These are phyloP conservation scores for Cytospora schulzeri DNA, from an alignment of 2,329 filamentous ascomycete genomes.

Conservation along the genomic window DNA sequence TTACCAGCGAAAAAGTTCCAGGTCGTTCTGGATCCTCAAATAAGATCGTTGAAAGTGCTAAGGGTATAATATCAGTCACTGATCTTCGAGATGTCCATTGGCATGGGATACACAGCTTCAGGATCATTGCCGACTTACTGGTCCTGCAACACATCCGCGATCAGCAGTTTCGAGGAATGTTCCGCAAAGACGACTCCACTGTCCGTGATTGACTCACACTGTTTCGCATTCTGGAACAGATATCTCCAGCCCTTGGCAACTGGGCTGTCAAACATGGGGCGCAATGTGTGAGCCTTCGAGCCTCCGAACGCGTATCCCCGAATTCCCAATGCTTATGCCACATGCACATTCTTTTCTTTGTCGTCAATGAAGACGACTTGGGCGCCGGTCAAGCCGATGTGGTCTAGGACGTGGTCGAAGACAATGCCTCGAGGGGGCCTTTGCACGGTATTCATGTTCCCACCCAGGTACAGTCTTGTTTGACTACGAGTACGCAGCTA, in stretches of 20 bases:
- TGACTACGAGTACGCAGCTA: not conserved
- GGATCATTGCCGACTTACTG: not conserved
- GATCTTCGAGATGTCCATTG: not conserved
- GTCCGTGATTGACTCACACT: not conserved
- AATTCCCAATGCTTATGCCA: constrained; percentile 34
- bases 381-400: constrained; percentile 20
- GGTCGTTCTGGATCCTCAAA: not conserved
- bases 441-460: constrained; percentile 12
- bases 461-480: not conserved
- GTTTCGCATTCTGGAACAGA: not conserved
- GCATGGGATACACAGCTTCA: not conserved
- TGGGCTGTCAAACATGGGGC: not conserved
- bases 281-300: constrained; percentile 20
- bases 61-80: not conserved
- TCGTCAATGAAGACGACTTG: constrained; percentile 1
- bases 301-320: constrained; percentile 21
- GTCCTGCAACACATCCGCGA: not conserved
- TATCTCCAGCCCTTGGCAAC: constrained; percentile 1
- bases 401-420: constrained; percentile 38
- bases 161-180: not conserved
- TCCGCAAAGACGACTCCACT: not conserved
- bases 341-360: constrained; percentile 1
- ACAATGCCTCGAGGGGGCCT: constrained; percentile 31
- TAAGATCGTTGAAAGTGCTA: not conserved
- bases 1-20: constrained; percentile 4